Evolutionary conservation across 192 early-diverging fungal genomes (phyloP), one percentile per base, ranked within the genome.

Genomic region (Rhizophlyctis rosea): DNA sequence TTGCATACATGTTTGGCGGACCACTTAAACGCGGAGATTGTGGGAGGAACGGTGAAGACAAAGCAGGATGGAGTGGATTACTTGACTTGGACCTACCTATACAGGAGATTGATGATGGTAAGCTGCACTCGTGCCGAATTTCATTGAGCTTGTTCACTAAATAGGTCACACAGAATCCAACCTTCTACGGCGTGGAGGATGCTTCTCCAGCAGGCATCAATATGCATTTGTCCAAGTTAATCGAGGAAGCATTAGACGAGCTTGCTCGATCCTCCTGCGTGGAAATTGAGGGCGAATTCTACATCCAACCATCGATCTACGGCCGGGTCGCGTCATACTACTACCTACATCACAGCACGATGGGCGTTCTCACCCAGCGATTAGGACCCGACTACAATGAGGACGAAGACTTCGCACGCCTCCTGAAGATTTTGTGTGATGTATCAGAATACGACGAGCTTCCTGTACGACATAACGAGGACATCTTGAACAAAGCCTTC

Each of bases 61-160:
- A 93, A 92, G 51, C 91, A 97, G 81, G 95, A 98, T 75, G 95
- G 91, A 0, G 81, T 97, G 56, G 92, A 95, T 55, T 98, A 95
- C 68, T 69, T 99, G 62, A 90, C 90, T 9, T 97, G 94, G 93
- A 98, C 97, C 1, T 99, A 97, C 57, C 80, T 98, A 47, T 98
- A 90, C 78, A 81, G 97, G 24, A 79, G 97, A 4, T 71, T 99
- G 55, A 85, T 87, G 36, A 85, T 83, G 79, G 72, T 79, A 47
- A 18, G 70, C n/a, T 3, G 2, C 36, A 25, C 28, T 62, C 47
- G 44, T 25, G 71, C 25, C 59, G 9, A 2, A 59, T 49, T 14
- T 4, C 24, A 4, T 60, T 39, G 28, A 36, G 13, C n/a, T n/a
- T 47, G 39, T 13, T 47, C 39, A 47, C n/a, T 13, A 47, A n/a